Percentiles rank a stretch among this genome's conserved stretches.
These are phyloP conservation scores for Flammula alnicola DNA, from an alignment of 1,284 basidiomycete species.

Conservation along the genomic window DNA sequence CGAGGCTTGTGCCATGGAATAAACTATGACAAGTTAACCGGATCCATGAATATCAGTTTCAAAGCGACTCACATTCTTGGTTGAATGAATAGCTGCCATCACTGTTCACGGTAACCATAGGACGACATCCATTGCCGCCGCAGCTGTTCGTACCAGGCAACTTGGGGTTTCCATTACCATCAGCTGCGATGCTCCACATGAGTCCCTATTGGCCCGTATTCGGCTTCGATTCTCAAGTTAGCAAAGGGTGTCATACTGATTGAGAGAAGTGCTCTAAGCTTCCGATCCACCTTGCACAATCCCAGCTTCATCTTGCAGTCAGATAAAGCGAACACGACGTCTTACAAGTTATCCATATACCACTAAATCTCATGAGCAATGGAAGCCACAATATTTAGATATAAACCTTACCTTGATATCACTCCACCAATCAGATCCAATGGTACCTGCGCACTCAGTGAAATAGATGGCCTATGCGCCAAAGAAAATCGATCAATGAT, in stretches of 20 bases:
- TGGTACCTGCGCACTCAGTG: slow-evolving; percentile 52
- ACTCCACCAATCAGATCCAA: slow-evolving; percentile 76
- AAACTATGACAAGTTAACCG: slow-evolving; percentile 48
- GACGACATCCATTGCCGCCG: slow-evolving; percentile 61
- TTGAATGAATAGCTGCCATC: slow-evolving; percentile 66
- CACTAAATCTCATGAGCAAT: slow-evolving; percentile 44
- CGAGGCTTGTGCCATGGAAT: slow-evolving; percentile 74
- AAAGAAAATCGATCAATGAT: background rate
- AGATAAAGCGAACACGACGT: background rate
- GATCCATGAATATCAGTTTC: background rate
- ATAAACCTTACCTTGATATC: slow-evolving; percentile 65
- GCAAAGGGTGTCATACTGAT: slow-evolving; percentile 21
- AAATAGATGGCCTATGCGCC: slow-evolving; percentile 44
- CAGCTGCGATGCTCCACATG: slow-evolving; percentile 79
- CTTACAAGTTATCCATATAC: slow-evolving; percentile 76
- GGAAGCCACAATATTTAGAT: too few relatives aligned
- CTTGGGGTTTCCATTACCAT: slow-evolving; percentile 63
- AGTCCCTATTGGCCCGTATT: slow-evolving; percentile 40
- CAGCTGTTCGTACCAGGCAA: slow-evolving; percentile 70
- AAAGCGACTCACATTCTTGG: slow-evolving; percentile 77
- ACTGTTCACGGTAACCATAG: slow-evolving; percentile 66
- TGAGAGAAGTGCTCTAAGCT: slow-evolving; percentile 31
- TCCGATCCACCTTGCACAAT: slow-evolving; percentile 35
- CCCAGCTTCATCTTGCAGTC: too few relatives aligned
- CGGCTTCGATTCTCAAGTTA: background rate